Percentiles rank a stretch among this genome's conserved stretches.
Conservation (phyloP, 768 basidiomycete species). For the Leccinum disarticulatum region DNA sequence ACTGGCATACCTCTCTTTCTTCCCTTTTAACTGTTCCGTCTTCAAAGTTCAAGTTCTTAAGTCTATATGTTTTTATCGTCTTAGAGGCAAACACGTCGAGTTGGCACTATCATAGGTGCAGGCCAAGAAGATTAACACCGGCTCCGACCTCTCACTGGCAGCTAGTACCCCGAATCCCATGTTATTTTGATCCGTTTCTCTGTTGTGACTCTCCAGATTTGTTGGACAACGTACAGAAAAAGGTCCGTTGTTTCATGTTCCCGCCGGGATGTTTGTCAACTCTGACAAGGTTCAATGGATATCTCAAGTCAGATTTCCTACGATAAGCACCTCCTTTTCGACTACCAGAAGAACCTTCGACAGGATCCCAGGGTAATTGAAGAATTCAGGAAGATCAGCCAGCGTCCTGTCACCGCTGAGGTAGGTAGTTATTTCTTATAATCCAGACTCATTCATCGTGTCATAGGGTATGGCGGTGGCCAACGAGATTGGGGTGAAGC, state of each 20-base stretch:
- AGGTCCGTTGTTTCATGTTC: constrained; percentile 54
- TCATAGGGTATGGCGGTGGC: constrained; percentile 87
- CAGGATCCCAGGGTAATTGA: constrained; percentile 92
- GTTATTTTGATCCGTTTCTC: constrained; percentile 99
- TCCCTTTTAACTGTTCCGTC: not conserved
- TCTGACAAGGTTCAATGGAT: constrained; percentile 71
- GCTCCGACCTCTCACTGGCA: constrained; percentile 92
- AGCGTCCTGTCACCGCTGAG: constrained; percentile 91
- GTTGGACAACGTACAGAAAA: constrained; percentile 99
- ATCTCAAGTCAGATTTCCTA: constrained; percentile 91
- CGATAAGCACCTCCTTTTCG: constrained; percentile 77
- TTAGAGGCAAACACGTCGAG: constrained; percentile 99
- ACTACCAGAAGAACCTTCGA: constrained; percentile 98
- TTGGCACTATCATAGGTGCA: constrained; percentile 91
- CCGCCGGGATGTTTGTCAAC: constrained; percentile 1
- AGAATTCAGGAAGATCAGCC: constrained; percentile 90
- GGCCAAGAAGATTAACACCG: constrained; percentile 99
- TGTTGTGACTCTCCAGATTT: constrained; percentile 93
- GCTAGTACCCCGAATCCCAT: constrained; percentile 92
- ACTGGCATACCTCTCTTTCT: too few relatives aligned
- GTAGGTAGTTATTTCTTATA: constrained; percentile 38
- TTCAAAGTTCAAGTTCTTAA: too few relatives aligned
- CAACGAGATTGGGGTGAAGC: constrained; percentile 94
- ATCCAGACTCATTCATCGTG: not conserved
- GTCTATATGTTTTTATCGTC: constrained; percentile 96